Evolutionary conservation across 176 grass and related monocot genomes (phyloP).

Genomic region (Saccharum spontaneum): DNA sequence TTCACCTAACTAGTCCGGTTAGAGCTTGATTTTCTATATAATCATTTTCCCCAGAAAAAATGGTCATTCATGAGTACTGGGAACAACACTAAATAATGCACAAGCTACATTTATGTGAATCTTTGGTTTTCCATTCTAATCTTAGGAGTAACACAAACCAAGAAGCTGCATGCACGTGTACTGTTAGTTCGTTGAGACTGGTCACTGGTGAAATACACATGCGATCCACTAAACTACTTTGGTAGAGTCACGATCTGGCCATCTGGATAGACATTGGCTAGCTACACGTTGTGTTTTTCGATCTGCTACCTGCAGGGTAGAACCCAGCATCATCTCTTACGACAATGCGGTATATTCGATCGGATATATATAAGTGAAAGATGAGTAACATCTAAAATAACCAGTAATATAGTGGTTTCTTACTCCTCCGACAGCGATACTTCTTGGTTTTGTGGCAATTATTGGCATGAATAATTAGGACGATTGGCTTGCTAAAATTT

Average conservation of each 20-base stretch:
- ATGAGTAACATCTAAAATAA: neutral
- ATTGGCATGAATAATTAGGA: neutral
- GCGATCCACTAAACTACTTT: neutral
- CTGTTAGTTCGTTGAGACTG: neutral
- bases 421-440: neutral
- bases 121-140: neutral
- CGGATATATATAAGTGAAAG: neutral
- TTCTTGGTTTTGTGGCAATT: neutral
- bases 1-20: too few relatives aligned
- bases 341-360: neutral
- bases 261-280: neutral
- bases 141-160: neutral
- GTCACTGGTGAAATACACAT: neutral
- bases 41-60: too few relatives aligned
- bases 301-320: neutral
- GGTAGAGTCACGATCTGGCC: neutral
- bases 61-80: neutral
- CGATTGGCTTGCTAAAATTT: neutral
- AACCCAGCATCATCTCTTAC: neutral
- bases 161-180: neutral
- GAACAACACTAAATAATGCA: neutral
- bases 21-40: too few relatives aligned
- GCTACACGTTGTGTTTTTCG: neutral
- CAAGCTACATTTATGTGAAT: neutral
- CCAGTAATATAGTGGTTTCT: constrained; percentile 11